These are phyloP conservation scores for Elsinoe perseae DNA, from an alignment of 2,329 filamentous ascomycete species.

Conservation along the genomic window DNA sequence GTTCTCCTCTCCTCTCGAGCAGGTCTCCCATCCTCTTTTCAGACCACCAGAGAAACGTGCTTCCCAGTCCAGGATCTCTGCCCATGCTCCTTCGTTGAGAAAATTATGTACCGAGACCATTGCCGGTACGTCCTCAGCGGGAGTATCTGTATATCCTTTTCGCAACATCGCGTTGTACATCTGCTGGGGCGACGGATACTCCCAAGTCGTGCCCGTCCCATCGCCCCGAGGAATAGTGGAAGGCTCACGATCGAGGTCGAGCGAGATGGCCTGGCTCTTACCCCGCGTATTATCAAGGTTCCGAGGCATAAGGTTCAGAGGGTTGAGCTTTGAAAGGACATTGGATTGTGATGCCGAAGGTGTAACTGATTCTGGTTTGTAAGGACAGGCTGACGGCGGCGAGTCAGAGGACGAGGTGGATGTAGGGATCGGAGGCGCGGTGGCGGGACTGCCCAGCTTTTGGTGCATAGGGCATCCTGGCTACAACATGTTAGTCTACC, in stretches of 20 bases:
- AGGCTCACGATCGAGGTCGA: conserved; percentile 73
- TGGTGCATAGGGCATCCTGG: conserved; percentile 62
- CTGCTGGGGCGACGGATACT: conserved; percentile 96
- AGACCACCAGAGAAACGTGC: conserved; percentile 71
- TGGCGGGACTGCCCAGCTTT: conserved; percentile 35
- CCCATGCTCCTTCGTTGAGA: conserved; percentile 94
- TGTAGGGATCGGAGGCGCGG: conserved; percentile 28
- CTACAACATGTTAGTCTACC: conserved; percentile 35
- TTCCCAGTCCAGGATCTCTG: conserved; percentile 92
- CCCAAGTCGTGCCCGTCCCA: conserved; percentile 70
- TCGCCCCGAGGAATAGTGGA: conserved; percentile 88
- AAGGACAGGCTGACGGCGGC: conserved; percentile 44
- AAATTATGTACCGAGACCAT: conserved; percentile 99
- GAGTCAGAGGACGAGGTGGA: conserved; percentile 23
- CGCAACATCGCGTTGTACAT: conserved; percentile 98
- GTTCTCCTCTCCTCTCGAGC: conserved; percentile 29
- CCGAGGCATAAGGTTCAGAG: conserved; percentile 92
- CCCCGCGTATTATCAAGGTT: conserved; percentile 69
- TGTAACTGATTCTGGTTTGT: conserved; percentile 29
- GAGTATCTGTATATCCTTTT: conserved; percentile 93
- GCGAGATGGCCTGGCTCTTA: conserved; percentile 62
- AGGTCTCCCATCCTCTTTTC: conserved; percentile 36
- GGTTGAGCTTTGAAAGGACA: conserved; percentile 60
- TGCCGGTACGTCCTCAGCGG: conserved; percentile 82
- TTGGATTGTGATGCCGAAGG: conserved; percentile 34